Conservation (phyloP, 345 rosid species). For the Eucalyptus regnans region DNA sequence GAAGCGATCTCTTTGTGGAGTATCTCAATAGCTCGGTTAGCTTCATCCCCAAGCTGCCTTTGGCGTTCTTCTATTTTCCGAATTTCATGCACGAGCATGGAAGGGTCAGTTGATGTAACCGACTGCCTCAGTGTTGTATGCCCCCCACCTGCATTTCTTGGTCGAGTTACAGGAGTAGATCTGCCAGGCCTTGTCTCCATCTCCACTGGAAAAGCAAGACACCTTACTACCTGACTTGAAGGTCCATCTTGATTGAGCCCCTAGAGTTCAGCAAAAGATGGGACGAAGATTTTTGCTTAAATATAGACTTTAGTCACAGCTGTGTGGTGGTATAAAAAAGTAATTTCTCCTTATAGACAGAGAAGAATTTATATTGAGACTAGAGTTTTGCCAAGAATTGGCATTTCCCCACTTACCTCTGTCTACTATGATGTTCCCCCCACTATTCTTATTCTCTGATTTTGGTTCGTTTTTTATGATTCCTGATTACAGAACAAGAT, state of each 20-base stretch:
- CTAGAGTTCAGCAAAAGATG: slow-evolving; percentile 14
- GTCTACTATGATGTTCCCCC: neutral
- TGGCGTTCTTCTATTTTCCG: slow-evolving; percentile 78
- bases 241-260: slow-evolving; percentile 43
- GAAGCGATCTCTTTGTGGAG: slow-evolving; percentile 91
- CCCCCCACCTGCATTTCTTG: slow-evolving; percentile 24
- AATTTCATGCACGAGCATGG: slow-evolving; percentile 70
- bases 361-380: neutral
- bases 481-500: neutral
- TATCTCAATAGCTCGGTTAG: slow-evolving; percentile 82
- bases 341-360: neutral
- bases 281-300: neutral
- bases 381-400: neutral
- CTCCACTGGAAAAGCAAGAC: slow-evolving; percentile 55
- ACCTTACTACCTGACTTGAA: slow-evolving; percentile 52
- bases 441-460: neutral
- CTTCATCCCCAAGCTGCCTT: slow-evolving; percentile 82
- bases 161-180: slow-evolving; percentile 21
- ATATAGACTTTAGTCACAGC: neutral
- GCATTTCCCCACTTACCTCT: neutral
- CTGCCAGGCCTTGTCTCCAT: slow-evolving; percentile 19
- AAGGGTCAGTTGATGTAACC: slow-evolving; percentile 56
- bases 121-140: slow-evolving; percentile 53
- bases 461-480: neutral
- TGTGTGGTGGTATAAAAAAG: neutral